Conservation (phyloP, 192 early-diverging fungal species). For the Spizellomyces punctatus region DNA sequence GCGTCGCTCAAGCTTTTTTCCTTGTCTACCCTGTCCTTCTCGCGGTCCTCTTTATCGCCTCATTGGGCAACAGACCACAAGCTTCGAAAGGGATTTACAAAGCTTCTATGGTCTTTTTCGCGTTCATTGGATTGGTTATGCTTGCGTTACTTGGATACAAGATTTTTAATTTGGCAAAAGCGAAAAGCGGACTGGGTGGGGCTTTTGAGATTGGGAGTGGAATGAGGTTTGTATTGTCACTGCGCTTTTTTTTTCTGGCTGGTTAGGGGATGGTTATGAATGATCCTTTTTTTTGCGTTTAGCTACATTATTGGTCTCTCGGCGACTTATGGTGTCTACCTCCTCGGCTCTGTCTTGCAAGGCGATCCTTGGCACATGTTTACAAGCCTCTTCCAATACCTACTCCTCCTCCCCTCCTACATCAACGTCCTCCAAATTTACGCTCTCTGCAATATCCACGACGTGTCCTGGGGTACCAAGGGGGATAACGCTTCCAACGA, state of each 20-base stretch:
- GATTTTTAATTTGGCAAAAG: conserved; percentile 24
- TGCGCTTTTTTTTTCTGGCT: conserved; percentile 31
- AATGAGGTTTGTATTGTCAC: conserved; percentile 17
- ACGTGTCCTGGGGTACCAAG: conserved; percentile 95
- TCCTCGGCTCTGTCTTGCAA: conserved; percentile 65
- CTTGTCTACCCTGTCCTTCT: conserved; percentile 35
- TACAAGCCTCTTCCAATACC: conserved; percentile 69
- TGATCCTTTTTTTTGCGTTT: conserved; percentile 5
- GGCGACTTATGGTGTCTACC: conserved; percentile 70
- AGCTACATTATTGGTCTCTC: conserved; percentile 32
- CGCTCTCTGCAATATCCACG: conserved; percentile 74
- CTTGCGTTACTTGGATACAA: conserved; percentile 22
- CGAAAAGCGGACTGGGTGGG: conserved; percentile 21
- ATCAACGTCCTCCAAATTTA: conserved; percentile 92
- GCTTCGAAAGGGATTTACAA: conserved; percentile 42
- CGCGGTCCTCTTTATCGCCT: conserved; percentile 43
- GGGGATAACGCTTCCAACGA: conserved; percentile 73
- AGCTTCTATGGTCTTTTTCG: conserved; percentile 45
- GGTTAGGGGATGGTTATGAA: conserved; percentile 23
- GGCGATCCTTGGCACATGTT: conserved; percentile 81
- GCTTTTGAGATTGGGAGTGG: conserved; percentile 31
- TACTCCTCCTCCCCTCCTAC: conserved; percentile 81
- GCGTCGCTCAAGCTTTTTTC: conserved; percentile 16
- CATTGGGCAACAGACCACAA: conserved; percentile 54
- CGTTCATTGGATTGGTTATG: conserved; percentile 49